phyloP scores from a whole-genome alignment of 768 basidiomycete genomes.

The Udeniomyces megalosporus region DNA sequence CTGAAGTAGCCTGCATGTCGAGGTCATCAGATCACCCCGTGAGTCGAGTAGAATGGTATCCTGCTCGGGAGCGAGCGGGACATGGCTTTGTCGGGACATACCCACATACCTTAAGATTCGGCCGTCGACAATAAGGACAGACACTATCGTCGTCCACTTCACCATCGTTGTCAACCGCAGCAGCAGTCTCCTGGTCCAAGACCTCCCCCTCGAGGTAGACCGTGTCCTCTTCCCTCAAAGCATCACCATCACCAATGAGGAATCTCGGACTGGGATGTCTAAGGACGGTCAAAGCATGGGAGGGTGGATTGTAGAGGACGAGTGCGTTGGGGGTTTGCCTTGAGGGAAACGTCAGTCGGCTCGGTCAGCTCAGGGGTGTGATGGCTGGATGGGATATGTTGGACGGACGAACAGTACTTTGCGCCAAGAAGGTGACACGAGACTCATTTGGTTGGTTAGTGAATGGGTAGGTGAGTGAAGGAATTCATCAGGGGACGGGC shows the following conservation, averaged over 20 bases:
- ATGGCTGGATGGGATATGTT: not conserved
- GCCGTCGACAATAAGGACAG: not conserved
- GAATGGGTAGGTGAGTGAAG: too few species aligned
- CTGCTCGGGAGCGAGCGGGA: too few species aligned
- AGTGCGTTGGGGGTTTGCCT: constrained; percentile 53
- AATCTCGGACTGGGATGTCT: not conserved
- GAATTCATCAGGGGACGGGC: too few species aligned
- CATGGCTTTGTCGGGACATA: too few species aligned
- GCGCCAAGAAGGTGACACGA: not conserved
- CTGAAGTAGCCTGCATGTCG: not conserved
- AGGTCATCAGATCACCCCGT: too few species aligned
- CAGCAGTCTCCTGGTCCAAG: too few species aligned
- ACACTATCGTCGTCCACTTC: not conserved
- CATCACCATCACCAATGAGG: not conserved
- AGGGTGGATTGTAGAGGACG: constrained; percentile 71
- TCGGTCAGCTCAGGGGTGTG: not conserved
- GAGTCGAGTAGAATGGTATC: too few species aligned
- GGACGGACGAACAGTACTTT: not conserved
- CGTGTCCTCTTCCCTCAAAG: not conserved
- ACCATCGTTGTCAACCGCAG: too few species aligned
- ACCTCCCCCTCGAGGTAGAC: not conserved
- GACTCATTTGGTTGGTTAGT: too few species aligned
- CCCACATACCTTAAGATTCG: not conserved
- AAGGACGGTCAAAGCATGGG: constrained; percentile 59
- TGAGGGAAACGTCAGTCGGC: not conserved